Evolutionary conservation across 257 asterid species (phyloP).

Genomic region (Solanum dulcamara): DNA sequence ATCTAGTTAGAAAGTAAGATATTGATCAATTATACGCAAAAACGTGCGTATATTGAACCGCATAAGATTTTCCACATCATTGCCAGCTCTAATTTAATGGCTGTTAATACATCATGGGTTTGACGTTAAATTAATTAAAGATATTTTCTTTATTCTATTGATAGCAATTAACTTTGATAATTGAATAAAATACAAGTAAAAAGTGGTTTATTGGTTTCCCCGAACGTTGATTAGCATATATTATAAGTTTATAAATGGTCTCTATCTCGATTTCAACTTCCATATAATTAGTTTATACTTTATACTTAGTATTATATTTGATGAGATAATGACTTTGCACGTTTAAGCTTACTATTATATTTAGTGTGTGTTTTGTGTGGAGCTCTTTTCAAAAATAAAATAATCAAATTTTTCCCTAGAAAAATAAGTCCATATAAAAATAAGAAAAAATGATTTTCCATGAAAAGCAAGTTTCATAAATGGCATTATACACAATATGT

Average conservation of each 20-base stretch:
- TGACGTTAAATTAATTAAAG: background rate
- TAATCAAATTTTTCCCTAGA: no score
- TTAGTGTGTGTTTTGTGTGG: background rate
- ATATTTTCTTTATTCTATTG: background rate
- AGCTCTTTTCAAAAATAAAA: no score
- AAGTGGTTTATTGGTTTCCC: background rate
- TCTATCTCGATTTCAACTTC: background rate
- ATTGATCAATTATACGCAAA: no score
- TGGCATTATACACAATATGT: no score
- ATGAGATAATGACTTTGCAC: background rate
- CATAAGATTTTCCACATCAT: background rate
- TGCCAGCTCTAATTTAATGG: background rate
- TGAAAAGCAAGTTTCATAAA: no score
- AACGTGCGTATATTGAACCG: no score
- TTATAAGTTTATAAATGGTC: background rate
- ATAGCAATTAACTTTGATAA: background rate
- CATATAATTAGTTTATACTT: background rate
- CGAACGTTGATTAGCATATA: background rate
- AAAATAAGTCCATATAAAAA: no score
- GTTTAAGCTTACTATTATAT: background rate
- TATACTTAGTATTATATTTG: no score
- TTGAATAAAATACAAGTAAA: background rate
- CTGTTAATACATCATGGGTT: background rate
- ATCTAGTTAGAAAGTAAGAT: no score
- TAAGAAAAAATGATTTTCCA: no score